Percentiles rank a stretch among this genome's conserved stretches.
phyloP scores from a whole-genome alignment of 78 protist genomes.

The Protostelium mycophagum region DNA sequence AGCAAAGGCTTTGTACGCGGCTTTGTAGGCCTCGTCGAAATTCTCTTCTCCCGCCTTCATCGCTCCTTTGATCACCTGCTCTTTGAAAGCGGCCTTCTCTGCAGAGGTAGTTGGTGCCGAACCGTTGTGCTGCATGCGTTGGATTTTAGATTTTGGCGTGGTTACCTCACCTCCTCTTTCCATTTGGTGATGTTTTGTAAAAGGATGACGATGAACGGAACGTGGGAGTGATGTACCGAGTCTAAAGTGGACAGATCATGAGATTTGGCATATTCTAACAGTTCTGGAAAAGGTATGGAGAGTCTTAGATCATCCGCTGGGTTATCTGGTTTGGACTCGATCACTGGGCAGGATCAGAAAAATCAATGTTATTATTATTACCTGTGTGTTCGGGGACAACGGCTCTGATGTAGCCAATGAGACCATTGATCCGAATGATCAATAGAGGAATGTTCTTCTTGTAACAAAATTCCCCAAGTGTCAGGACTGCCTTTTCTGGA shows the following conservation, averaged over 20 bases:
- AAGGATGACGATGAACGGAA: constrained; percentile 62
- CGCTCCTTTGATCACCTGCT: neutral
- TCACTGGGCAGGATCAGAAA: constrained; percentile 6
- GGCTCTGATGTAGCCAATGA: constrained; percentile 74
- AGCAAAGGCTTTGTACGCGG: constrained; percentile 31
- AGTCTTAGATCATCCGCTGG: constrained; percentile 68
- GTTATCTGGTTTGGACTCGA: constrained; percentile 74
- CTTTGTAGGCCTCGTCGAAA: constrained; percentile 59
- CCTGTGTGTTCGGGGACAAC: constrained; percentile 58
- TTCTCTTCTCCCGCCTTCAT: constrained; percentile 32
- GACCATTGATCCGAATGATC: constrained; percentile 64
- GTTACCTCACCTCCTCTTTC: neutral
- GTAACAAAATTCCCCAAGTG: constrained; percentile 26
- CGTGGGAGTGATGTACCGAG: constrained; percentile 44
- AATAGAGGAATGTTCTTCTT: constrained; percentile 43
- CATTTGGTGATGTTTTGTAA: constrained; percentile 29
- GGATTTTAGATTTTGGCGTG: neutral
- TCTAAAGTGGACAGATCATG: constrained; percentile 31
- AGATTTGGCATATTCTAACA: constrained; percentile 18
- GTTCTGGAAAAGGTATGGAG: constrained; percentile 53
- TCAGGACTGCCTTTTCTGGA: constrained; percentile 14
- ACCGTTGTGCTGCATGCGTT: constrained; percentile 12
- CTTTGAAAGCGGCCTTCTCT: constrained; percentile 69
- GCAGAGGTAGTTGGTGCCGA: constrained; percentile 39
- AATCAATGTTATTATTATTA: neutral